Evolutionary conservation across 495 filamentous ascomycete species (phyloP).

Genomic region (Glutinoglossum americanum): DNA sequence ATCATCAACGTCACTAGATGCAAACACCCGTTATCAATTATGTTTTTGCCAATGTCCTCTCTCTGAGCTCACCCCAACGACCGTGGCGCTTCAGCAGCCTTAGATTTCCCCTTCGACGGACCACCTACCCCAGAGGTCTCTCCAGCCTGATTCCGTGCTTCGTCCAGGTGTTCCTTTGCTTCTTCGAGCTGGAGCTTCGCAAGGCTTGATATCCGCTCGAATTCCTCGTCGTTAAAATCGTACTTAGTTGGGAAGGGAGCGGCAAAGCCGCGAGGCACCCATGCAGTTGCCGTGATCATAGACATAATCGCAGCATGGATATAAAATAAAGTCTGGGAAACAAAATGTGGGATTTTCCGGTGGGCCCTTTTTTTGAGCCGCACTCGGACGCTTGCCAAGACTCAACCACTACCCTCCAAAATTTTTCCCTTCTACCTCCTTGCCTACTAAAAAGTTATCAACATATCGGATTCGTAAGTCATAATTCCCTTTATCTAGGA

Average conservation of each 20-base stretch:
- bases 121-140: slow-evolving; percentile 8
- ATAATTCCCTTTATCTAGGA: neutral
- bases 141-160: slow-evolving; percentile 26
- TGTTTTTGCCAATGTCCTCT: neutral
- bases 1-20: slow-evolving; percentile 40
- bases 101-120: neutral
- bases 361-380: neutral
- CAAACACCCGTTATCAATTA: neutral
- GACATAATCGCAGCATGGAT: slow-evolving; percentile 25
- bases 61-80: slow-evolving; percentile 8
- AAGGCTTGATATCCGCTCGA: slow-evolving; percentile 69
- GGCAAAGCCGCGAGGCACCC: slow-evolving; percentile 87
- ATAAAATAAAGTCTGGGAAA: neutral
- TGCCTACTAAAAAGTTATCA: neutral
- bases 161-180: slow-evolving; percentile 63
- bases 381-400: neutral
- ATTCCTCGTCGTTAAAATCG: slow-evolving; percentile 81
- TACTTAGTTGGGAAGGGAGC: slow-evolving; percentile 81
- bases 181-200: slow-evolving; percentile 85
- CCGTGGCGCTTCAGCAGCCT: neutral
- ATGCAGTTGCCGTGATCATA: slow-evolving; percentile 87
- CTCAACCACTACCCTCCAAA: neutral
- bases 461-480: neutral
- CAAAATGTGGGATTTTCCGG: neutral
- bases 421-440: neutral